Base-by-base conservation (phyloP, 1,284 basidiomycete species). In the Boletus sp. region DNA sequence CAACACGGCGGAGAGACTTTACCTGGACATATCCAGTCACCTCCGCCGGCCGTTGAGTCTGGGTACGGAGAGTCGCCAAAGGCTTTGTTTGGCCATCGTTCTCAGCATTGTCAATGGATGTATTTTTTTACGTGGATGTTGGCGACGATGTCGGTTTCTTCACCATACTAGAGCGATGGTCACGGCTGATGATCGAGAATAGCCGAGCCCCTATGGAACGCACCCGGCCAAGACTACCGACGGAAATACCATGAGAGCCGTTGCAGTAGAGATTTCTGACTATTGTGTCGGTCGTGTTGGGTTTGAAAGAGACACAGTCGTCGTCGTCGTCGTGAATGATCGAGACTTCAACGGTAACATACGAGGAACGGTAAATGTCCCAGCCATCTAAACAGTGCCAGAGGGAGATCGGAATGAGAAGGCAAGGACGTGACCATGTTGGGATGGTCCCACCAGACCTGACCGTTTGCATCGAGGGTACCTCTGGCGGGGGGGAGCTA, bases 81-180 rank as follows among this genome's bases (percentile, higher is more conserved):
- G 2, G 72, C 71, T 59, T 79, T 78, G 78, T 78, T 29, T 74
- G 71, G 0, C 75, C 75, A 1, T 73, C 76, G 51, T 78, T 76
- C 45, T 75, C 64, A 4, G 73, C 72, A 49, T 77, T 75, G 19
- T 67, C 63, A 71, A 78, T 77, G 8, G 62, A 64, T 52, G 78
- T 67, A 53, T n/a, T 78, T 73, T 14, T 59, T 64, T 27, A 71
- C 70, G 19, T 62, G 63, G 44, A 79, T 60, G 58, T 78, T 72
- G 38, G 70, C 64, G 36, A 78, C 73, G 41, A 78, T 73, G 53
- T 78, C 75, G 44, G 66, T 71, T 50, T 69, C 62, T n/a, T 74
- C 74, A 6, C 69, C 64, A 59, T 75, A 77, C 58, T 79, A 13
- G 22, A 43, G 36, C 4, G 26, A 34, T 17, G 32, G 30, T 4